Base-by-base conservation (phyloP, 2,329 filamentous ascomycete species). In the Fusarium sp. region DNA sequence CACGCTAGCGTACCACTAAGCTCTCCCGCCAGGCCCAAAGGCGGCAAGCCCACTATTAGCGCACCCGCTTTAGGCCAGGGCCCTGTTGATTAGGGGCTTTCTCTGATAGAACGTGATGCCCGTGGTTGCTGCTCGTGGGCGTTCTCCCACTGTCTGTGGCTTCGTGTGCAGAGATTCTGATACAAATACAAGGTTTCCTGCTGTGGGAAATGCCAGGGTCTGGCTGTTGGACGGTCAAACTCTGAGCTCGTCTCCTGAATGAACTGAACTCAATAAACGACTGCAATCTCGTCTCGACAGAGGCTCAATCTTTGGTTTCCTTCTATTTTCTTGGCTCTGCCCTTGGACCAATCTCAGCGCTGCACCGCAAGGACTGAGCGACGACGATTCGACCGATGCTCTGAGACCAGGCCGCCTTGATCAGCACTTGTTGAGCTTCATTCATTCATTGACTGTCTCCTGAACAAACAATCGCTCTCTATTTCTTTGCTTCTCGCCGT, bases 41-140 rank as follows among this genome's bases (percentile, higher is more conserved):
- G 45, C 65, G 66, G 51, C 63, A 69, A 69, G 63, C 29, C 52
- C 35, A 25, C 34, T 10, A 34, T 29, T 70, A 70, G 67, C 59
- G 52, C 65, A 63, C 65, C 67, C 67, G 67, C 53, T 65, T 68
- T 41, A 11, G 60, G 63, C 58, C 52, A 45, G 46, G 39, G 35
- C 56, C 32, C 47, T 54, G 22, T 40, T 47, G 62, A 57, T 58
- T 56, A 50, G 45, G 53, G 61, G 48, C 45, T 49, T n/a, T 43
- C 35, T 36, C 44, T 35, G 31, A 26, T 26, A 13, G 38, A 51
- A 36, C 15, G 53, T 39, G 34, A 39, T 41, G 44, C 39, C 35
- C 41, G 19, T 57, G 58, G 54, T 41, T 43, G 38, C 34, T 53
- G 46, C 26, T 42, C 39, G 42, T 52, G 40, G 49, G 41, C 53